Conservation (phyloP, 1,139 yeast species). For the Scheffersomyces quercinus region DNA sequence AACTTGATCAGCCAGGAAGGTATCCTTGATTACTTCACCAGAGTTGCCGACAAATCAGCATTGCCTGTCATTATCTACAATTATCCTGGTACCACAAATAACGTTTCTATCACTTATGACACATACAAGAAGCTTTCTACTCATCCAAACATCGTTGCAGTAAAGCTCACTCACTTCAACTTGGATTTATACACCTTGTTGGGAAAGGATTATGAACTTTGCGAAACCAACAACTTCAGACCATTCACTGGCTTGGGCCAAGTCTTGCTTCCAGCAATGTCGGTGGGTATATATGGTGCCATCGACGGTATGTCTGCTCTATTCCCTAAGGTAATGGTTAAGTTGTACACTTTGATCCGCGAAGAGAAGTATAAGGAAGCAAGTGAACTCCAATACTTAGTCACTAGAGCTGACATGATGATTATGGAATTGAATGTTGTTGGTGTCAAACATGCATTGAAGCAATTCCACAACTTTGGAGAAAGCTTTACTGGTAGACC, state of each 20-base stretch:
- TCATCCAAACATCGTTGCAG: conserved; percentile 39
- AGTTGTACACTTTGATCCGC: conserved; percentile 27
- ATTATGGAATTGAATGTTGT: conserved; percentile 42
- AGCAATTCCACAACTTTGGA: conserved; percentile 20
- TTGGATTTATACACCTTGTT: conserved; percentile 34
- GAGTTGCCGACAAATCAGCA: conserved; percentile 29
- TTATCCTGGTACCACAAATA: conserved; percentile 42
- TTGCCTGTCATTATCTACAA: conserved; percentile 38
- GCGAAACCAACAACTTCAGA: conserved; percentile 31
- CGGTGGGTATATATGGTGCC: conserved; percentile 46
- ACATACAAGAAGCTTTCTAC: conserved; percentile 31
- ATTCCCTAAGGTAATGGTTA: conserved; percentile 41
- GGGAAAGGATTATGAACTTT: conserved; percentile 35
- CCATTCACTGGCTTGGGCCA: conserved; percentile 53
- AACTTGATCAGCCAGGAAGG: conserved; percentile 31
- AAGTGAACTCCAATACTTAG: conserved; percentile 36
- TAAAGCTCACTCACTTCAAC: conserved; percentile 34
- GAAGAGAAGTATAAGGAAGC: conserved; percentile 40
- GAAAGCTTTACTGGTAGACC: conserved; percentile 23
- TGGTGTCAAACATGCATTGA: conserved; percentile 39
- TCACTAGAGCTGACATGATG: conserved; percentile 43
- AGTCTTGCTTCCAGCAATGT: conserved; percentile 42
- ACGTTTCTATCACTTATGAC: conserved; percentile 33
- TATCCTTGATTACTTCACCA: conserved; percentile 31
- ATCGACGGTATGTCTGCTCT: conserved; percentile 48